These are phyloP conservation scores for Atkinsonella texensis DNA, from an alignment of 2,329 filamentous ascomycete genomes.

Conservation along the genomic window DNA sequence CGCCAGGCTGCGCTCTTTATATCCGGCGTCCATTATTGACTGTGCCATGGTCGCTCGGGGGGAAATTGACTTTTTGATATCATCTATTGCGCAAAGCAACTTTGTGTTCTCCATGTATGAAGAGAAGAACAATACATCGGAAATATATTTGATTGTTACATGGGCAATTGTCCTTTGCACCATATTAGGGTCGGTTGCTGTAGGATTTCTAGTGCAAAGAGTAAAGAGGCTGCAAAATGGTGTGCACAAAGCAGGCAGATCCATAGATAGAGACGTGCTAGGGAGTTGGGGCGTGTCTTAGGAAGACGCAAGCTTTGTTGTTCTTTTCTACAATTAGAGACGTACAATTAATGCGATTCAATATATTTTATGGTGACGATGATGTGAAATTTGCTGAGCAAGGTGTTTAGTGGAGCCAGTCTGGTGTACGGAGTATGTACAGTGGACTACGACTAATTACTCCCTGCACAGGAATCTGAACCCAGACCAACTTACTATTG, in stretches of 20 bases:
- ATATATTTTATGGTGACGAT: no score
- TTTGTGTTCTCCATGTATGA: slow-evolving; percentile 23
- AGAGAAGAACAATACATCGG: slow-evolving; percentile 14
- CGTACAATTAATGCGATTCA: no score
- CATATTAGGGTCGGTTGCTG: slow-evolving; percentile 34
- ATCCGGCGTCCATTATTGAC: slow-evolving; percentile 55
- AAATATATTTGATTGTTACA: slow-evolving; percentile 39
- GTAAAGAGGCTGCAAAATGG: slow-evolving; percentile 20
- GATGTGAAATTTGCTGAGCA: no score
- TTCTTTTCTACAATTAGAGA: background rate
- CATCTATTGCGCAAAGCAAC: slow-evolving; percentile 49
- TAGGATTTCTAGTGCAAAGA: slow-evolving; percentile 33
- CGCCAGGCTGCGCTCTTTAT: slow-evolving; percentile 46
- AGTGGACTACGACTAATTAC: no score
- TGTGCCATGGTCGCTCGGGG: slow-evolving; percentile 63
- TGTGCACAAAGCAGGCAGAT: background rate
- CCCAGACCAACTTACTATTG: background rate
- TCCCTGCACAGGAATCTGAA: no score
- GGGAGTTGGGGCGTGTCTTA: slow-evolving; percentile 2
- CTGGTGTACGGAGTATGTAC: no score
- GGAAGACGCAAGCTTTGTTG: background rate
- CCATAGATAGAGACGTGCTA: slow-evolving; percentile 3
- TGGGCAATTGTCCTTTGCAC: slow-evolving; percentile 47
- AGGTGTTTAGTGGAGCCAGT: no score
- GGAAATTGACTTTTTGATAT: slow-evolving; percentile 70